These are phyloP conservation scores for Blastocystis hominis DNA, from an alignment of 352 stramenopile genomes.

Conservation along the genomic window DNA sequence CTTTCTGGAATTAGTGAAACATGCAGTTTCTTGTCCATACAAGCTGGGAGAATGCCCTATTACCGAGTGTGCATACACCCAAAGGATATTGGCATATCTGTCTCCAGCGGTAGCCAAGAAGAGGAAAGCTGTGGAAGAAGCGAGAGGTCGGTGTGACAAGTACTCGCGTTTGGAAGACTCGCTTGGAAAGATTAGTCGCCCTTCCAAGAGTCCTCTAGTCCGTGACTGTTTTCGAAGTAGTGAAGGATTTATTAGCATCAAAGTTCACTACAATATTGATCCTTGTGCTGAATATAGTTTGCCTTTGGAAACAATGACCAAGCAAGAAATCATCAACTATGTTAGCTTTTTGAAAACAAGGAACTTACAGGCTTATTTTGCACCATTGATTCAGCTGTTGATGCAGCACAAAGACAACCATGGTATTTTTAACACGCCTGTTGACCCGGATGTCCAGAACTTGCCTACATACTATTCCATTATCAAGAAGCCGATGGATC, in stretches of 20 bases:
- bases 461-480: slow-evolving; percentile 75
- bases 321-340: background rate
- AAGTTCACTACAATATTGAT: background rate
- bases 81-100: background rate
- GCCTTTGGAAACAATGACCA: background rate
- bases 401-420: slow-evolving; percentile 49
- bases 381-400: slow-evolving; percentile 10
- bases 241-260: too few species aligned
- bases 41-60: slow-evolving; percentile 12
- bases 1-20: slow-evolving; percentile 14
- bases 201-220: background rate
- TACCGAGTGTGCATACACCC: background rate
- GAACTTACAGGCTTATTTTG: background rate
- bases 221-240: background rate
- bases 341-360: background rate
- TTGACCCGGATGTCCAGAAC: slow-evolving; percentile 70
- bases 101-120: background rate
- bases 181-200: background rate
- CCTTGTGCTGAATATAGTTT: background rate
- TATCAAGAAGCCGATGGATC: slow-evolving; percentile 65
- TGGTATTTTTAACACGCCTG: slow-evolving; percentile 68
- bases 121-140: background rate
- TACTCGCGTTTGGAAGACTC: background rate
- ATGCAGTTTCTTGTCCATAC: background rate
- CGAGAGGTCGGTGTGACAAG: background rate